A percentile compares a stretch with the other conserved stretches of the same genome.
Evolutionary conservation across 2,329 filamentous ascomycete species (phyloP).

Genomic region (Aspergillus nomiae): DNA sequence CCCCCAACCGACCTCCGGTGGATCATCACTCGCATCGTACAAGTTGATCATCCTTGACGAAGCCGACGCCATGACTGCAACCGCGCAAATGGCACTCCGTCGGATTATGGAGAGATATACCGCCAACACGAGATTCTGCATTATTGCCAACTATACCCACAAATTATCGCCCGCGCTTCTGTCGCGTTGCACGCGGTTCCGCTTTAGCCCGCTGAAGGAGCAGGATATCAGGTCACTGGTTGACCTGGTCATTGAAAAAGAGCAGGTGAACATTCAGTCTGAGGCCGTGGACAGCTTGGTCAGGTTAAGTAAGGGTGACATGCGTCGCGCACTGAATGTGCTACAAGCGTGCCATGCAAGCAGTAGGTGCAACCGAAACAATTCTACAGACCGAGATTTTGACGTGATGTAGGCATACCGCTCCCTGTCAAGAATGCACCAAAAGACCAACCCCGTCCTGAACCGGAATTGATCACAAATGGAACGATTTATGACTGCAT

Average conservation of each 20-base stretch:
- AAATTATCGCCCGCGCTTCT: conserved; percentile 92
- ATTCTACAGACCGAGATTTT: not conserved
- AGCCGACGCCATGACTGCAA: conserved; percentile 99
- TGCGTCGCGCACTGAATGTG: conserved; percentile 92
- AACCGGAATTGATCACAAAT: conserved; percentile 84
- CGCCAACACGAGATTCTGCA: conserved; percentile 94
- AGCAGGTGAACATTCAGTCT: conserved; percentile 77
- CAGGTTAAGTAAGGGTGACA: conserved; percentile 87
- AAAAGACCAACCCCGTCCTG: conserved; percentile 59
- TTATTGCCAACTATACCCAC: conserved; percentile 98
- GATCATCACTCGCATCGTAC: conserved; percentile 67
- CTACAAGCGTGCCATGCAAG: conserved; percentile 95
- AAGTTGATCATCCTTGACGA: conserved; percentile 98
- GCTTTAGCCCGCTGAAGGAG: conserved; percentile 92
- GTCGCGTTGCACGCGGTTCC: conserved; percentile 90
- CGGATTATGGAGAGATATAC: conserved; percentile 99
- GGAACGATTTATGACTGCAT: conserved; percentile 96
- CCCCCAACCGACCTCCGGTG: conserved; percentile 45
- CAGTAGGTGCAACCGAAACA: conserved; percentile 55
- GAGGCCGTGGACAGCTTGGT: conserved; percentile 85
- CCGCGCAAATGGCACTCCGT: conserved; percentile 94
- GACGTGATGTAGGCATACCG: conserved; percentile 60
- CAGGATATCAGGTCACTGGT: conserved; percentile 81
- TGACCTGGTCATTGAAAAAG: conserved; percentile 85
- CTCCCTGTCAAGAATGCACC: conserved; percentile 63